Evolutionary conservation across 306 rosid species (phyloP).

Genomic region (Alnus glutinosa): DNA sequence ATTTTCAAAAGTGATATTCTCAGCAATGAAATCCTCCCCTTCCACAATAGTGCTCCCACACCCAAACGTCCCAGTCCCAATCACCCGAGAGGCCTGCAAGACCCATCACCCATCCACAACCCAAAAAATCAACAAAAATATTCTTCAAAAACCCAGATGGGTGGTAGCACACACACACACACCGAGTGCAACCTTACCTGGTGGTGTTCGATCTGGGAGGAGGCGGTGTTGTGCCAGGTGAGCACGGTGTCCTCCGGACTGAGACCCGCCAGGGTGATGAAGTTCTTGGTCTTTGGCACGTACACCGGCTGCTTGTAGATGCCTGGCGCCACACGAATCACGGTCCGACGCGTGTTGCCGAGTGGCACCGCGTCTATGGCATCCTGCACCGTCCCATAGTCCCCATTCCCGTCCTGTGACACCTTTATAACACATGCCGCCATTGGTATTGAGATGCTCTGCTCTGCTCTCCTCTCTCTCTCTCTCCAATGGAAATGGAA

Average conservation of each 20-base stretch:
- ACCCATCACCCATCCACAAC: slow-evolving; percentile 14
- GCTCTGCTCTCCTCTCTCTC: neutral
- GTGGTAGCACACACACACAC: neutral
- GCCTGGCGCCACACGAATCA: slow-evolving; percentile 76
- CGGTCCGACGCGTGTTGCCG: slow-evolving; percentile 61
- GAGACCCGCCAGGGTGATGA: slow-evolving; percentile 65
- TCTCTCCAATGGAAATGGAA: neutral
- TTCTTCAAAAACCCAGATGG: slow-evolving; percentile 22
- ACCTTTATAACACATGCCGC: slow-evolving; percentile 56
- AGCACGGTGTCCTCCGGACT: slow-evolving; percentile 65
- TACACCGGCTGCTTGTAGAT: slow-evolving; percentile 75
- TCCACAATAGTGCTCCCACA: slow-evolving; percentile 84
- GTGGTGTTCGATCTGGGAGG: slow-evolving; percentile 67
- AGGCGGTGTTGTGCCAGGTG: slow-evolving; percentile 85
- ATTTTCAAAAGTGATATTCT: slow-evolving; percentile 89
- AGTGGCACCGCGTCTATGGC: slow-evolving; percentile 85
- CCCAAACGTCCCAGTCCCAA: slow-evolving; percentile 91
- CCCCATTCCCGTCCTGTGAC: slow-evolving; percentile 67
- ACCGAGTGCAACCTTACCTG: slow-evolving; percentile 45
- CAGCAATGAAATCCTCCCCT: slow-evolving; percentile 92
- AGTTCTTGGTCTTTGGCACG: slow-evolving; percentile 83
- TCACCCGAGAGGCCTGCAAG: slow-evolving; percentile 54
- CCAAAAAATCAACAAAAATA: neutral
- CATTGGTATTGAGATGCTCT: slow-evolving; percentile 37
- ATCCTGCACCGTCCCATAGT: slow-evolving; percentile 74